Percentiles rank a stretch among this genome's conserved stretches.
phyloP scores from a whole-genome alignment of 805 yeast genomes.

The Ogataea glucozyma region DNA sequence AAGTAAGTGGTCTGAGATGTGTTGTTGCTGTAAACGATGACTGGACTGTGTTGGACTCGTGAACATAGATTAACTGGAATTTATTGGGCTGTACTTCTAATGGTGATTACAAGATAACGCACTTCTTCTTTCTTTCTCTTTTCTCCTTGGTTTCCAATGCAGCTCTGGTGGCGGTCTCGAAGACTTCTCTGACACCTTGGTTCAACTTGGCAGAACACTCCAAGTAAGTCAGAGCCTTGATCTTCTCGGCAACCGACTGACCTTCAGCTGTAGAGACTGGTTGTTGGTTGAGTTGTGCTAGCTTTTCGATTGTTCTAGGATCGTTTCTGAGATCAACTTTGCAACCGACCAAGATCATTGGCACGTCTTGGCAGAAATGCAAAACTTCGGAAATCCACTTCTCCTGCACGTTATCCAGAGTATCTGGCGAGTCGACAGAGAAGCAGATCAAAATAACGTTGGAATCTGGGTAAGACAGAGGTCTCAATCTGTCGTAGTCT shows the following conservation, averaged over 20 bases:
- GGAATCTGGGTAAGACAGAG: conserved; percentile 88
- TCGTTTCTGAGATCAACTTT: conserved; percentile 87
- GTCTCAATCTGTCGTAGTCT: conserved; percentile 92
- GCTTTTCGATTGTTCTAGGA: conserved; percentile 69
- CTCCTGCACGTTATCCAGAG: conserved; percentile 90
- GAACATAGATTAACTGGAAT: conserved; percentile 9
- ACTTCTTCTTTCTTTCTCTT: conserved; percentile 62
- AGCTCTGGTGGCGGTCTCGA: conserved; percentile 90
- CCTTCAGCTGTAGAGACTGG: conserved; percentile 86
- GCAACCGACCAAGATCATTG: conserved; percentile 90
- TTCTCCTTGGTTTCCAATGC: conserved; percentile 68
- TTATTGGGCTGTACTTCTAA: conserved; percentile 7
- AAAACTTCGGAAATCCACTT: conserved; percentile 94
- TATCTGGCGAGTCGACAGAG: conserved; percentile 87
- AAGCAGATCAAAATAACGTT: conserved; percentile 90
- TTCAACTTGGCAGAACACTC: conserved; percentile 94
- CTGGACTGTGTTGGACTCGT: background rate
- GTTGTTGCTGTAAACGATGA: background rate
- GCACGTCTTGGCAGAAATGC: conserved; percentile 93
- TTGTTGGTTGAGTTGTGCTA: conserved; percentile 71
- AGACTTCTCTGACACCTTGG: conserved; percentile 90
- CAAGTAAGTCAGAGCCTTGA: conserved; percentile 81
- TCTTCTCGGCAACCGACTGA: conserved; percentile 82
- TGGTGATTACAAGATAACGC: conserved; percentile 57
- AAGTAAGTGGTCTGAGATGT: background rate